A percentile compares a stretch with the other conserved stretches of the same genome.
Evolutionary conservation across 2,329 filamentous ascomycete genomes (phyloP).

Genomic region (Trichoderma semiorbis): DNA sequence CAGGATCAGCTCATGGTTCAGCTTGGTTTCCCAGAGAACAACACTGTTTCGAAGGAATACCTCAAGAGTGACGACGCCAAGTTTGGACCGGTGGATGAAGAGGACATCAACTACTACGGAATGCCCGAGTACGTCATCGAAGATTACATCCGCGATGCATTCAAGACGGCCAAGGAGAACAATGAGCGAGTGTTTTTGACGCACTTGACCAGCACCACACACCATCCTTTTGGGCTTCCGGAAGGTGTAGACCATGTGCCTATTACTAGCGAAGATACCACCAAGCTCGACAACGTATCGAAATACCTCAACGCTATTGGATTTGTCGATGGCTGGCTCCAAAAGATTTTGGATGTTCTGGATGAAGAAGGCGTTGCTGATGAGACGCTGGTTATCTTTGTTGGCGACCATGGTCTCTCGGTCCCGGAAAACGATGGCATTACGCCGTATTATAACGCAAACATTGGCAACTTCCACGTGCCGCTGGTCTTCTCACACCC

Average conservation of each 20-base stretch:
- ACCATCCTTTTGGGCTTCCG: slow-evolving; percentile 33
- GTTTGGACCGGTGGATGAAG: slow-evolving; percentile 27
- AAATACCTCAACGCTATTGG: slow-evolving; percentile 33
- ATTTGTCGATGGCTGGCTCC: slow-evolving; percentile 32
- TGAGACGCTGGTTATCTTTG: slow-evolving; percentile 31
- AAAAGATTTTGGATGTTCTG: slow-evolving; percentile 29
- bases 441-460: slow-evolving; percentile 33
- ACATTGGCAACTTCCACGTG: slow-evolving; percentile 34
- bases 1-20: slow-evolving; percentile 28
- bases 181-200: slow-evolving; percentile 33
- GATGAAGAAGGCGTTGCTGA: slow-evolving; percentile 32
- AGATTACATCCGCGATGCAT: slow-evolving; percentile 33
- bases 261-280: slow-evolving; percentile 16
- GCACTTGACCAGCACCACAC: slow-evolving; percentile 34
- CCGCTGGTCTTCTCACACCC: slow-evolving; percentile 33
- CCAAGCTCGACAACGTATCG: slow-evolving; percentile 28
- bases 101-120: slow-evolving; percentile 34
- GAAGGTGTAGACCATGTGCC: slow-evolving; percentile 21
- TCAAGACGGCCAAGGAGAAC: slow-evolving; percentile 27
- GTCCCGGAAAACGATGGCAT: slow-evolving; percentile 31
- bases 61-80: slow-evolving; percentile 28
- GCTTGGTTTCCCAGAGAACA: slow-evolving; percentile 29
- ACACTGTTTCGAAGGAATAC: slow-evolving; percentile 31
- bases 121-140: slow-evolving; percentile 32
- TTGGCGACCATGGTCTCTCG: slow-evolving; percentile 34